These are phyloP conservation scores for Aspergillus unguis DNA, from an alignment of 2,329 filamentous ascomycete genomes.

Conservation along the genomic window DNA sequence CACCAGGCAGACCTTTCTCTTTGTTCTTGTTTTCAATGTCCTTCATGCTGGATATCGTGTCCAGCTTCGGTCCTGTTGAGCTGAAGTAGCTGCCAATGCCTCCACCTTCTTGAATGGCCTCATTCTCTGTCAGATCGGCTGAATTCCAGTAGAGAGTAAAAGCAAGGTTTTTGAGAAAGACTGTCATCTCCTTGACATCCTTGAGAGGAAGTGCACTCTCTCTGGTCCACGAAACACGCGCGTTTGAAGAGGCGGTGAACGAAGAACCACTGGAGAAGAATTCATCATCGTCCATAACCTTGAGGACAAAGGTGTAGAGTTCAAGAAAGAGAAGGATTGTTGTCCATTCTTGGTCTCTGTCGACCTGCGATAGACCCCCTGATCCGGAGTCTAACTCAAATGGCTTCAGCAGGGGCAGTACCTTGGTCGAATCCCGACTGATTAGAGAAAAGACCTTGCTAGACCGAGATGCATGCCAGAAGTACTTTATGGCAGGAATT, in stretches of 20 bases:
- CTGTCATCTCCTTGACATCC: slow-evolving; percentile 70
- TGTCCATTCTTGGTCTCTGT: slow-evolving; percentile 72
- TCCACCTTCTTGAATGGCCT: slow-evolving; percentile 36
- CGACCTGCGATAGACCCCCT: slow-evolving; percentile 26
- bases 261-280: slow-evolving; percentile 66
- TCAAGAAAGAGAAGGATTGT: slow-evolving; percentile 88
- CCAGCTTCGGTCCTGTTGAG: slow-evolving; percentile 21
- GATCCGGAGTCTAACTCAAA: slow-evolving; percentile 37
- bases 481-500: slow-evolving; percentile 72
- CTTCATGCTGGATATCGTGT: slow-evolving; percentile 25
- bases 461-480: slow-evolving; percentile 68
- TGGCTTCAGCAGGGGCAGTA: slow-evolving; percentile 55
- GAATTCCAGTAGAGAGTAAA: slow-evolving; percentile 87
- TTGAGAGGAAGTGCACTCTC: slow-evolving; percentile 66
- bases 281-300: slow-evolving; percentile 94
- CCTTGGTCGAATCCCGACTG: slow-evolving; percentile 54
- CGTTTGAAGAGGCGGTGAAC: slow-evolving; percentile 43
- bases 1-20: slow-evolving; percentile 54
- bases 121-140: slow-evolving; percentile 57
- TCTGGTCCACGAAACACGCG: slow-evolving; percentile 54
- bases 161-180: slow-evolving; percentile 85
- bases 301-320: slow-evolving; percentile 86
- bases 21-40: slow-evolving; percentile 39
- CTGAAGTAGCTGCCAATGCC: slow-evolving; percentile 49
- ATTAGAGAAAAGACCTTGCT: slow-evolving; percentile 59